Base-by-base conservation (phyloP, 106 monocot genomes). In the Triglochin maritima region DNA sequence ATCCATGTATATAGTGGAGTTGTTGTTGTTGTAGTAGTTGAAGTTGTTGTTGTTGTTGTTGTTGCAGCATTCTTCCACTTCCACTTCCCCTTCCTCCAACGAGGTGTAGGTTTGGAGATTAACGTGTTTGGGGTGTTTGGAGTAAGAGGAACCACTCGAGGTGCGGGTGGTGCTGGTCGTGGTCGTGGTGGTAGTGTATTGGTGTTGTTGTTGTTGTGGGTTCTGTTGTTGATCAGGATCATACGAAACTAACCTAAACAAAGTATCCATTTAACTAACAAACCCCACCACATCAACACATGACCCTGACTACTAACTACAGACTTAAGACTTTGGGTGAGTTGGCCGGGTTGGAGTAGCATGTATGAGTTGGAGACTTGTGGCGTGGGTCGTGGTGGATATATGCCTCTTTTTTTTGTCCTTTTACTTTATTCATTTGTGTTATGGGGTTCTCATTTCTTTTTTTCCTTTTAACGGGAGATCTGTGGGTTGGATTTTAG, bases 31-130 rank as follows among this genome's bases (percentile, higher is more conserved):
- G 72, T 6, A 9, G 56, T 8, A 8, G 63, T 9, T 43, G 63
- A 8, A 8, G 79, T 14, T 42, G 76, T 12, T 8, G 72, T 9
- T 44, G 54, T 10, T 56, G 74, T 69, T 62, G 78, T 70, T 65
- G 81, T 76, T 71, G 83, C 79, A 72, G 72, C 76, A 76, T 83
- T 83, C 83, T 81, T 87, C 72, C 48, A 64, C 65, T 81, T 87
- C 72, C 48, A 64, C 65, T 62, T 59, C 48, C 47, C 65, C 51
- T 2, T 64, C 60, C 11, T 78, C 78, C 17, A 67, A 16, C 0
- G 48, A 46, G 7, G 62, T 59, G 16, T 44, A 12, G 46, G 15
- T 49, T 14, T 57, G 50, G 50, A 71, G 46, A 76, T 65, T 62
- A 55, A 14, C 29, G 69, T 63, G 51, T 56, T 57, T n/a, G 44